These are phyloP conservation scores for Quercus lobata DNA, from an alignment of 331 rosid species.

Conservation along the genomic window DNA sequence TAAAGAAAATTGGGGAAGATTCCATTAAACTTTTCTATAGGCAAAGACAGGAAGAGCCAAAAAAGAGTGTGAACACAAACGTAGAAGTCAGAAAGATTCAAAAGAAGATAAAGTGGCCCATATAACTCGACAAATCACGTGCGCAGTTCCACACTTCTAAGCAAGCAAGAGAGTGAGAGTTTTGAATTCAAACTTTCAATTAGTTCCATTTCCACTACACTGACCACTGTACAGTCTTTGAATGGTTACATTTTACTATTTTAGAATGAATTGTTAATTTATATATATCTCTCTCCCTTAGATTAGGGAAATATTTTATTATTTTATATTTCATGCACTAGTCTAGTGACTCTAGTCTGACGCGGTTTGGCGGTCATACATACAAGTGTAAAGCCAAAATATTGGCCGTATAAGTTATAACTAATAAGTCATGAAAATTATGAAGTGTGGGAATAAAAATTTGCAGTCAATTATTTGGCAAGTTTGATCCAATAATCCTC, in stretches of 20 bases:
- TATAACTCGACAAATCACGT: background rate
- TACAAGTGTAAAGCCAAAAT: background rate
- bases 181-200: constrained; percentile 17
- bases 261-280: background rate
- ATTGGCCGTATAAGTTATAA: background rate
- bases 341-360: background rate
- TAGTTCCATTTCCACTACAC: constrained; percentile 20
- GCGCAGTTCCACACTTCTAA: constrained; percentile 9
- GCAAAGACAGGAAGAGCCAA: constrained; percentile 5
- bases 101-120: constrained; percentile 6
- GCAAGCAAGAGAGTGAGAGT: background rate
- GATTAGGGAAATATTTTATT: too few relatives aligned
- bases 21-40: background rate
- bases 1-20: too few relatives aligned
- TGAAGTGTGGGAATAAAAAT: background rate
- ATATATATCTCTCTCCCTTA: background rate
- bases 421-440: background rate
- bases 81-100: constrained; percentile 14
- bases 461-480: too few relatives aligned
- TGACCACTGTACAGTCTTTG: constrained; percentile 34
- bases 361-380: background rate
- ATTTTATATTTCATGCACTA: too few relatives aligned
- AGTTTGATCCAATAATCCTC: too few relatives aligned
- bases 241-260: constrained; percentile 8
- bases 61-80: constrained; percentile 34